Base-by-base conservation (phyloP, 805 yeast species). In the Novakomyces olei region DNA sequence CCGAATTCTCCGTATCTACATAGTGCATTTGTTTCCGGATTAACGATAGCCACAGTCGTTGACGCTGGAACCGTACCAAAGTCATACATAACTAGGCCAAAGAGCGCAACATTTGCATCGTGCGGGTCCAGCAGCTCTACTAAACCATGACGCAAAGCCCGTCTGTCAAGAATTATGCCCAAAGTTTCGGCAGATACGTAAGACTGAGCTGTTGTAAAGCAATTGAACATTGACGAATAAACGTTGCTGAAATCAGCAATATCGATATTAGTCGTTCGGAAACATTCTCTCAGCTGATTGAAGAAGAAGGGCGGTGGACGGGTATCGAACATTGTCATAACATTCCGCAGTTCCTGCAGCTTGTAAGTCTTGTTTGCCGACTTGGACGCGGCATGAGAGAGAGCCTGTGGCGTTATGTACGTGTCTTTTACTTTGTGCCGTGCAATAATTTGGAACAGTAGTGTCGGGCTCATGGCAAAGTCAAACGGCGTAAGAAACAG, bases 1-100 rank as follows among this genome's bases (percentile, higher is more conserved):
- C 99, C 99, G 50, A 69, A 71, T 50, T 88, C 98, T 5, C 96
- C 95, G 33, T 72, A 72, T 36, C 65, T 68, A 47, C 98, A 85
- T 8, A 81, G 57, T 34, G 60, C 57, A 29, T 65, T 52, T 0
- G 95, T 85, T 47, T 88, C 95, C 1, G 98, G 98, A 41, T 88
- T 88, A 3, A 88, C 95, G 37, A 88, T 76, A 1, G 92, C 88
- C 22, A 88, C 68, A 46, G 83, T 92, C 0, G 96, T 79, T 47
- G 92, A 78, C 5, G 81, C 83, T 1, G 95, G 91, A 0, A 83
- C 95, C 62, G 85, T 76, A 8, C 99, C 99, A 0, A 92, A 78
- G 46, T 88, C 98, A 46, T 81, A 93, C 5, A 88, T 54, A 36
- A 72, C 73, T 33, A 88, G 55, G 0, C 81, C 79, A 16, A 25